phyloP scores from a whole-genome alignment of 352 stramenopile species.

The Phytophthora pini region DNA sequence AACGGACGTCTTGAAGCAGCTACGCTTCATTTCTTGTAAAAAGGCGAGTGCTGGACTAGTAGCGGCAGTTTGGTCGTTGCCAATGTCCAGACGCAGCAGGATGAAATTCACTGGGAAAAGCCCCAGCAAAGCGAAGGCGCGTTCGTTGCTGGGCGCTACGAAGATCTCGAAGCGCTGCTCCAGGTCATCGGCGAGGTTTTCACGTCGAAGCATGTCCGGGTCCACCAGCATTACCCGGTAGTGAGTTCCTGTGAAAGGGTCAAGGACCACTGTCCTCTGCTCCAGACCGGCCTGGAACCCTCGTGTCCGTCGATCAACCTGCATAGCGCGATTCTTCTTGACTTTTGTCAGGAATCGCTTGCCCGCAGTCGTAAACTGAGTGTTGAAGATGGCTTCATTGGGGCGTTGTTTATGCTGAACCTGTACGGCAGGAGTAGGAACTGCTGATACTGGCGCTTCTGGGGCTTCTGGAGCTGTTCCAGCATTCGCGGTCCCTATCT shows the following conservation, averaged over 20 bases:
- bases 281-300: constrained; percentile 66
- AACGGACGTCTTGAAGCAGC: constrained; percentile 59
- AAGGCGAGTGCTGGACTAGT: constrained; percentile 62
- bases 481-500: constrained; percentile 10
- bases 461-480: constrained; percentile 7
- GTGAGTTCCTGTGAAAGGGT: constrained; percentile 64
- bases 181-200: constrained; percentile 68
- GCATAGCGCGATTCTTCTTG: constrained; percentile 81
- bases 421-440: background rate
- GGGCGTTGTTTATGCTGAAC: constrained; percentile 31
- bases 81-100: constrained; percentile 54
- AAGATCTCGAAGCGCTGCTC: constrained; percentile 76
- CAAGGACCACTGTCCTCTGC: constrained; percentile 47
- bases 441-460: background rate
- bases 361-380: constrained; percentile 73
- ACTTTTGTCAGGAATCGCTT: constrained; percentile 74
- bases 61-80: constrained; percentile 60
- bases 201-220: constrained; percentile 63
- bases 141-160: constrained; percentile 67
- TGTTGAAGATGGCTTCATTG: constrained; percentile 84
- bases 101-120: constrained; percentile 79
- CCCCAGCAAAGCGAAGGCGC: constrained; percentile 56
- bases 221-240: constrained; percentile 76
- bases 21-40: constrained; percentile 64
- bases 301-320: constrained; percentile 69